Base-by-base conservation (phyloP, 1,284 basidiomycete genomes). In the Mycosarcoma mackinlayi region DNA sequence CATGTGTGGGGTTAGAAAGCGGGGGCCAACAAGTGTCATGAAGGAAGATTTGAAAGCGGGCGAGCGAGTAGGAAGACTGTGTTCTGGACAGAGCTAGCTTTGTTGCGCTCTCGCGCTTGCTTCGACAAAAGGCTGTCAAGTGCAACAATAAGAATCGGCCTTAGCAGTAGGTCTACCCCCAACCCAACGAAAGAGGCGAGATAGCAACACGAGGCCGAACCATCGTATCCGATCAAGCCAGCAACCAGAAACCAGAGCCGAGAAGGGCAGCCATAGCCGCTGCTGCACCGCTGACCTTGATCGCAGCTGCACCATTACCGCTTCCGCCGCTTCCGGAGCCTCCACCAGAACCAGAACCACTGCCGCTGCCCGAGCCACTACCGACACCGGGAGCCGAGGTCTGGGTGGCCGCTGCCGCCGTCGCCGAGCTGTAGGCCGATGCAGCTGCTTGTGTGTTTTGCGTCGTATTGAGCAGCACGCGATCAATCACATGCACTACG, bases 401-500 rank as follows among this genome's bases (percentile, higher is more conserved):
- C 47, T 58, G 54, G 16, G 64, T 68, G 13, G 64, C 55, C 3
- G 60, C 65, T 7, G 71, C 66, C 4, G 66, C 52, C 6, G 66
- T 61, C 18, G 66, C 66, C n/a, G 62, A 63, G 49, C 61, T 61
- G 54, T 34, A 65, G 19, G 89, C 89, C 57, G 87, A 86, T 34
- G 82, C 85, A 1, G 90, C 90, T 2, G 86, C 87, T 4, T 73
- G 70, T 3, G 85, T 51, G 81, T 91, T 84, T 14, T 77, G 79
- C 14, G 84, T 78, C 4, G 86, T 85, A 82, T 90, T 87, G 45
- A 88, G 60, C 42, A 92, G 85, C 11, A 91, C 88, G 3, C 81
- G 72, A 79, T 91, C 87, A 65, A 92, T 87, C 47, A 83, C 82
- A 79, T 92, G 90, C 7, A 91, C 77, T 23, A 92, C 91, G 58